These are phyloP conservation scores for Lactarius sanguifluus DNA, from an alignment of 768 basidiomycete species.

Conservation along the genomic window DNA sequence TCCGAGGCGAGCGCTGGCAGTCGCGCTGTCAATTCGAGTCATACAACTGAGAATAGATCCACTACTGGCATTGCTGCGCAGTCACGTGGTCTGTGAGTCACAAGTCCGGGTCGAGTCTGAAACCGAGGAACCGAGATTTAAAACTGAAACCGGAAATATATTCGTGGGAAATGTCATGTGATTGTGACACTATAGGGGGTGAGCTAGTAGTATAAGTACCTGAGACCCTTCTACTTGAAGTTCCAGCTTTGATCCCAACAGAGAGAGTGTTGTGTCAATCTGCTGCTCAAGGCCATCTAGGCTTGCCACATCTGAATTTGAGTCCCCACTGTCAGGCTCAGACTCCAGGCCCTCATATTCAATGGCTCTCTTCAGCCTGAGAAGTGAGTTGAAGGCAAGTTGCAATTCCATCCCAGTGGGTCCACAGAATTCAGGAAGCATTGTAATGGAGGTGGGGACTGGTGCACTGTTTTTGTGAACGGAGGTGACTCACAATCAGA, in stretches of 20 bases:
- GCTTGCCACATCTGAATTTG: background rate
- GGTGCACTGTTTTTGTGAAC: too few species aligned
- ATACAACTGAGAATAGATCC: too few species aligned
- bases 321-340: too few species aligned
- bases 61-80: too few species aligned
- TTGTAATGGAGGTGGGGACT: background rate
- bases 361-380: slow-evolving; percentile 2
- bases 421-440: background rate
- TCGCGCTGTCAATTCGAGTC: too few species aligned
- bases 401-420: slow-evolving; percentile 4
- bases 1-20: too few species aligned
- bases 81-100: too few species aligned
- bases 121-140: too few species aligned
- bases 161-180: too few species aligned
- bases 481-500: too few species aligned
- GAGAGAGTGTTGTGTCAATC: background rate
- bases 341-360: background rate
- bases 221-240: background rate
- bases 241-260: slow-evolving; percentile 1
- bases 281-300: background rate
- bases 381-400: background rate
- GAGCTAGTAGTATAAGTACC: background rate
- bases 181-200: background rate
- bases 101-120: too few species aligned
- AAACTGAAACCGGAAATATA: too few species aligned